Conservation (phyloP, 768 basidiomycete species). For the Auricularia heimuer region DNA sequence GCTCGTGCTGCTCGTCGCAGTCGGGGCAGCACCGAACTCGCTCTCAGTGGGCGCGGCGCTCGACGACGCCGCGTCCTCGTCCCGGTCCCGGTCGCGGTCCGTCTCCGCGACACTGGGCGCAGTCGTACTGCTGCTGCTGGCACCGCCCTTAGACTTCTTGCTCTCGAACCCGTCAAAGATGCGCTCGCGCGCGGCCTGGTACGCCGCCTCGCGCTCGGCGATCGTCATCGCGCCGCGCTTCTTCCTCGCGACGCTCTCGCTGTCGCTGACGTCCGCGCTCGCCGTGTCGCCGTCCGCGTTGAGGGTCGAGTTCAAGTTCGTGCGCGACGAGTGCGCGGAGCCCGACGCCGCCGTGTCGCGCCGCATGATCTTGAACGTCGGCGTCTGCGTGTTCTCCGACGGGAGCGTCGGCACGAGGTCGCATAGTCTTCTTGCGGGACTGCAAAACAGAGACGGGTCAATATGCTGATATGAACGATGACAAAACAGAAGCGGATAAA, state of each 20-base stretch:
- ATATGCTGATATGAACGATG: too few relatives aligned
- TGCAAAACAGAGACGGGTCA: slow-evolving; percentile 19
- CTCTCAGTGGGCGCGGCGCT: background rate
- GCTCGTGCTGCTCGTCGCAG: slow-evolving; percentile 2
- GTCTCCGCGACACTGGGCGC: background rate
- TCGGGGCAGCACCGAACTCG: background rate
- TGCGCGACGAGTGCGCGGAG: slow-evolving; percentile 1
- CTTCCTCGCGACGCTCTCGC: slow-evolving; percentile 33
- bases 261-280: background rate
- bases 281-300: background rate
- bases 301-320: slow-evolving; percentile 3
- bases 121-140: background rate
- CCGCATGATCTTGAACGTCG: slow-evolving; percentile 86
- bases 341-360: slow-evolving; percentile 22
- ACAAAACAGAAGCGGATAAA: too few relatives aligned
- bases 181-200: slow-evolving; percentile 73
- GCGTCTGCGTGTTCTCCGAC: slow-evolving; percentile 44
- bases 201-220: slow-evolving; percentile 82
- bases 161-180: slow-evolving; percentile 82
- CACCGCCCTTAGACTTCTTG: slow-evolving; percentile 16
- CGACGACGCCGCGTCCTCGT: background rate
- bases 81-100: background rate
- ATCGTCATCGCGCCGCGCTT: slow-evolving; percentile 55
- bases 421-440: slow-evolving; percentile 57
- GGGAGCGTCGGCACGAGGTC: slow-evolving; percentile 63